These are phyloP conservation scores for Funneliformis mosseae DNA, from an alignment of 192 early-diverging fungal species.

Conservation along the genomic window DNA sequence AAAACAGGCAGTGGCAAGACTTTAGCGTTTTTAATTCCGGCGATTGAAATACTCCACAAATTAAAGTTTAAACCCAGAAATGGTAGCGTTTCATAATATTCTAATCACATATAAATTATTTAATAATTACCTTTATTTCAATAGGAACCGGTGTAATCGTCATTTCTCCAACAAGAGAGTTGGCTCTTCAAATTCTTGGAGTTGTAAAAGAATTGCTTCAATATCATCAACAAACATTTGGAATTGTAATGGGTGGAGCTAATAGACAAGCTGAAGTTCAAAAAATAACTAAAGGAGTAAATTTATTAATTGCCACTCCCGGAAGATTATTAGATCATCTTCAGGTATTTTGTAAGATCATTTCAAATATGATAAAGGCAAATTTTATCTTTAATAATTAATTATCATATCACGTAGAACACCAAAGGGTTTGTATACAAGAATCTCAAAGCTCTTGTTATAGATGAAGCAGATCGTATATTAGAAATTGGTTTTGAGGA, in stretches of 20 bases:
- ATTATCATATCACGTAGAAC: constrained; percentile 64
- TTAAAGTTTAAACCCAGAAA: constrained; percentile 97
- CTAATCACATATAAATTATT: neutral
- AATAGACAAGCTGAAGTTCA: constrained; percentile 96
- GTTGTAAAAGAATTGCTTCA: constrained; percentile 95
- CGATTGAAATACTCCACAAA: constrained; percentile 85
- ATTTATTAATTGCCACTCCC: constrained; percentile 94
- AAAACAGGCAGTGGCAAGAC: constrained; percentile 97
- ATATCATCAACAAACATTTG: constrained; percentile 96
- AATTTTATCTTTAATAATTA: constrained; percentile 6
- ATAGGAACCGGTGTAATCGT: constrained; percentile 89
- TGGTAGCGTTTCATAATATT: constrained; percentile 54
- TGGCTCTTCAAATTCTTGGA: constrained; percentile 98
- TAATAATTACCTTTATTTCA: neutral
- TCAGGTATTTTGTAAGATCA: constrained; percentile 55
- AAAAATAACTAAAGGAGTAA: constrained; percentile 95
- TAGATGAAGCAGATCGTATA: constrained; percentile 99
- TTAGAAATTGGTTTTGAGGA: constrained; percentile 98
- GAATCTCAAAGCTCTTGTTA: constrained; percentile 91
- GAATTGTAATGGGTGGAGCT: constrained; percentile 98
- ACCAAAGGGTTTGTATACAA: constrained; percentile 94
- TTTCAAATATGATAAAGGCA: neutral
- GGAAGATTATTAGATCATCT: constrained; percentile 97
- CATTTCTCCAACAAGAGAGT: constrained; percentile 97
- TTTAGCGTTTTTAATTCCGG: constrained; percentile 94